A percentile compares a stretch with the other conserved stretches of the same genome.
Conservation (phyloP, 495 filamentous ascomycete species). For the Lindgomyces ingoldianus region DNA sequence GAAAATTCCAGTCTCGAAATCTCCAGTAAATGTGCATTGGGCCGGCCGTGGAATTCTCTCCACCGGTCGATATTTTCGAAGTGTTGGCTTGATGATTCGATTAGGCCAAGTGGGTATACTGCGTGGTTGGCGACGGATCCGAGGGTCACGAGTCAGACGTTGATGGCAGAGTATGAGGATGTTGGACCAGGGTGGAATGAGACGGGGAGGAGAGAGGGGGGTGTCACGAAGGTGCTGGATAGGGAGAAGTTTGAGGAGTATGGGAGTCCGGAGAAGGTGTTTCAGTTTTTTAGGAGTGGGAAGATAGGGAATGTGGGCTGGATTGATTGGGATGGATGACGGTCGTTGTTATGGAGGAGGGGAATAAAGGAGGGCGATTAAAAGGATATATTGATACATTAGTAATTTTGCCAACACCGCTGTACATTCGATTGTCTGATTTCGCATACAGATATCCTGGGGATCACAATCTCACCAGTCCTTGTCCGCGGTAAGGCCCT, state of each 20-base stretch:
- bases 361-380: too few species aligned
- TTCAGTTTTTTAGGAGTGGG: constrained; percentile 52
- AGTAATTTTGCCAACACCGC: too few species aligned
- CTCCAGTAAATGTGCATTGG: constrained; percentile 55
- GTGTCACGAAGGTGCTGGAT: constrained; percentile 51
- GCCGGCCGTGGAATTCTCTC: constrained; percentile 60
- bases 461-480: too few species aligned
- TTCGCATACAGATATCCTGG: too few species aligned
- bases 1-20: constrained; percentile 56
- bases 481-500: too few species aligned
- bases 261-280: constrained; percentile 55
- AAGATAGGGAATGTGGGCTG: constrained; percentile 53
- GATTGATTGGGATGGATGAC: constrained; percentile 57
- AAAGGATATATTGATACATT: too few species aligned
- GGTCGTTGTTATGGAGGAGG: too few species aligned
- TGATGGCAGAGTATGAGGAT: constrained; percentile 58
- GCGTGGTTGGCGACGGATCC: constrained; percentile 51
- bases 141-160: constrained; percentile 50
- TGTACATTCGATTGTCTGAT: too few species aligned
- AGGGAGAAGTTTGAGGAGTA: constrained; percentile 48
- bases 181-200: constrained; percentile 59
- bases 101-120: constrained; percentile 56
- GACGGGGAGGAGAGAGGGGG: constrained; percentile 48
- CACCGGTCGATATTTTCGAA: constrained; percentile 57
- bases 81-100: constrained; percentile 55